Percentiles rank a stretch among this genome's conserved stretches.
Evolutionary conservation across 2,329 filamentous ascomycete genomes (phyloP).

Genomic region (Scedosporium minutisporum): DNA sequence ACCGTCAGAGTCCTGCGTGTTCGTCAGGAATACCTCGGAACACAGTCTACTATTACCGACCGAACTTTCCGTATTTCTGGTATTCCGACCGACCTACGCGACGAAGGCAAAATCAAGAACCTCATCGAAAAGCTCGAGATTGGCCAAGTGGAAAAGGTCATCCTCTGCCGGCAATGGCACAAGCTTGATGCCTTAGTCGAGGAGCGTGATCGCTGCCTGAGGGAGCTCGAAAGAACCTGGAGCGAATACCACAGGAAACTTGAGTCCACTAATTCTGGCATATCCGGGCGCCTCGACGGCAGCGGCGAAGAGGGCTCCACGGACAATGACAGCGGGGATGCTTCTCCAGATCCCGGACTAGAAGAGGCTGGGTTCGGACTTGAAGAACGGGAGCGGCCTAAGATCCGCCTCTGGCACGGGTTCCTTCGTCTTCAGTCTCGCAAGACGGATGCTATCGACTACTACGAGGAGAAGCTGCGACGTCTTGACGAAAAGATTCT

Average conservation of each 20-base stretch:
- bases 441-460: constrained; percentile 83
- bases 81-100: constrained; percentile 68
- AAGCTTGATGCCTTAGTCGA: constrained; percentile 67
- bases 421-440: constrained; percentile 61
- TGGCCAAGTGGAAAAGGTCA: constrained; percentile 81
- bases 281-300: constrained; percentile 7
- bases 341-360: background rate
- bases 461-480: constrained; percentile 80
- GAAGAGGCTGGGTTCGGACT: constrained; percentile 12
- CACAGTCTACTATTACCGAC: constrained; percentile 91
- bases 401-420: constrained; percentile 68
- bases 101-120: constrained; percentile 73
- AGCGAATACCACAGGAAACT: constrained; percentile 27
- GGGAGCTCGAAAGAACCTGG: constrained; percentile 75
- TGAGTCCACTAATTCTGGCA: constrained; percentile 21
- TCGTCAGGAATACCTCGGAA: constrained; percentile 83
- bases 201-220: constrained; percentile 53
- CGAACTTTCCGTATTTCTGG: constrained; percentile 86
- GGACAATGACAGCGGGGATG: background rate
- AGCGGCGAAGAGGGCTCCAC: constrained; percentile 2
- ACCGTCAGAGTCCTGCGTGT: constrained; percentile 78
- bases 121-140: constrained; percentile 83
- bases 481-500: constrained; percentile 67
- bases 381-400: constrained; percentile 48
- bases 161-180: constrained; percentile 78